Evolutionary conservation across 1,284 basidiomycete species (phyloP), one percentile per base, ranked within the genome.

Genomic region (Papiliotrema nemorosa): DNA sequence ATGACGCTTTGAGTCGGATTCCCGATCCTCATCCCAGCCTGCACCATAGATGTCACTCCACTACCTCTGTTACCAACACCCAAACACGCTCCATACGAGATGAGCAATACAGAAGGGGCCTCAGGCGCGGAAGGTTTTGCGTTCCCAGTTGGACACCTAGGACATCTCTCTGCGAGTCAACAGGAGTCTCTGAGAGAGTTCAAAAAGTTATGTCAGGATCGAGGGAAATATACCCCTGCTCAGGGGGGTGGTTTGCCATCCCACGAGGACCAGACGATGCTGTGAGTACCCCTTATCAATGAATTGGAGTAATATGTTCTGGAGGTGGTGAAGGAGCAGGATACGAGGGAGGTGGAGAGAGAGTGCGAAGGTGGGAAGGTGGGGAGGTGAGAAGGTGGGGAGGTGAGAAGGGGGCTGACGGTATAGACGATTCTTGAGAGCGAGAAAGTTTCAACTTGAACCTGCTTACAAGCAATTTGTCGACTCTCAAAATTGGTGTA

Each of bases 341-440:
- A n/a, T n/a, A n/a, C n/a, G n/a, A n/a, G n/a, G n/a, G n/a, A n/a
- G n/a, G n/a, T n/a, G n/a, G n/a, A n/a, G n/a, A n/a, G n/a, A n/a
- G n/a, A n/a, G n/a, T n/a, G 7, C 25, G 35, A 10, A 12, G 31
- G 33, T 20, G n/a, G 18, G 45, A 25, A 49, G 13, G 22, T 20
- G 38, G 3, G 29, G 9, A 22, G 14, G 6, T 27, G 24, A 27
- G 34, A 38, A 7, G 29, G n/a, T 7, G 29, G 29, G 29, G 14
- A 31, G 29, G 14, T 31, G 29, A 31, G 14, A 14, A 39, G 25
- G 41, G 21, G 33, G 45, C 39, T 43, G 42, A 49, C 38, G 33
- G 21, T 20, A 9, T 24, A 58, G 55, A 22, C 50, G 58, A n/a
- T 57, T 52, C 42, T 46, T 60, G 2, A 47, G 58, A 29, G 58